Evolutionary conservation across 768 basidiomycete genomes (phyloP).

Genomic region (Exsudoporus frostii): DNA sequence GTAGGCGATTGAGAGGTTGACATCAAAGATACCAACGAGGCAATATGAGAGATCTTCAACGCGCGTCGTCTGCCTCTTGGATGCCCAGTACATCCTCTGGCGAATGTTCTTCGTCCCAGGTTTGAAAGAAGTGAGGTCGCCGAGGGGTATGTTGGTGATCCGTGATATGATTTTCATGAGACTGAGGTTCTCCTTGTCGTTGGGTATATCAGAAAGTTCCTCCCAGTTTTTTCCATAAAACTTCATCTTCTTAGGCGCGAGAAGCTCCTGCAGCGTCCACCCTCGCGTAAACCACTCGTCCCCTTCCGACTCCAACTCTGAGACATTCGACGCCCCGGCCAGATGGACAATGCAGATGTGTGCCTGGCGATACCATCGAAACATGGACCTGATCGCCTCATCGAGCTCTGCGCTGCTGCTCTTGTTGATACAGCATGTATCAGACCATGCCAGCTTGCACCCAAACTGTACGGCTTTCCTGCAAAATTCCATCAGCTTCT

Average conservation of each 20-base stretch:
- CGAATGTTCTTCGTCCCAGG: constrained; percentile 14
- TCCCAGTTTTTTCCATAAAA: constrained; percentile 12
- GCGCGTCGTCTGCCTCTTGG: constrained; percentile 22
- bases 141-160: constrained; percentile 9
- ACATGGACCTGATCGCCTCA: constrained; percentile 18
- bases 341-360: constrained; percentile 15
- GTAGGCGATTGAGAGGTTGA: constrained; percentile 15
- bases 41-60: constrained; percentile 26
- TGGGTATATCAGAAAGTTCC: not conserved
- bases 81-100: constrained; percentile 22
- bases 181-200: constrained; percentile 3
- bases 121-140: constrained; percentile 7
- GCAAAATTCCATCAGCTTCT: constrained; percentile 15
- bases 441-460: constrained; percentile 16
- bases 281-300: constrained; percentile 16
- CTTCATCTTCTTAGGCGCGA: constrained; percentile 8
- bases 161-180: constrained; percentile 2
- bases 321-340: constrained; percentile 1
- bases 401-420: constrained; percentile 15
- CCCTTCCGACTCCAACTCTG: not conserved
- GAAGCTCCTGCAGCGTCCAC: constrained; percentile 14
- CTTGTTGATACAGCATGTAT: constrained; percentile 17
- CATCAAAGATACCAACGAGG: constrained; percentile 25
- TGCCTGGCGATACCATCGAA: constrained; percentile 15
- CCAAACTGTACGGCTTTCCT: constrained; percentile 1